Conservation (phyloP, 2,329 filamentous ascomycete genomes). For the Coniochaeta pulveracea region DNA sequence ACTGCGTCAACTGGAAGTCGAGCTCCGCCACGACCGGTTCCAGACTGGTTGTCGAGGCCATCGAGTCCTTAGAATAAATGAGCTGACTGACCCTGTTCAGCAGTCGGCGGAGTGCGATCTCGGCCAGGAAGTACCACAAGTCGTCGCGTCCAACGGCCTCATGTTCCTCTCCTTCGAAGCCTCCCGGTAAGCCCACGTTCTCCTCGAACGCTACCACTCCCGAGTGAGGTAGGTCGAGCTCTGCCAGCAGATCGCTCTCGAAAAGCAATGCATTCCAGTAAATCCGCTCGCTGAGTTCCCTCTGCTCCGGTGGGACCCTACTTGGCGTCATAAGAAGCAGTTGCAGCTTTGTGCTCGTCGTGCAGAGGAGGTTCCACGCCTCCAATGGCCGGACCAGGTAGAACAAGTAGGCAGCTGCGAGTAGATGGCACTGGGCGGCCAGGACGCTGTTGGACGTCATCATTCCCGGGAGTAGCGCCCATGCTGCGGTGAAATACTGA, state of each 20-base stretch:
- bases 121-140: slow-evolving; percentile 76
- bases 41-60: slow-evolving; percentile 59
- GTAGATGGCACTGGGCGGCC: slow-evolving; percentile 68
- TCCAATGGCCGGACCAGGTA: slow-evolving; percentile 74
- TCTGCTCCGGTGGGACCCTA: slow-evolving; percentile 57
- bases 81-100: slow-evolving; percentile 71
- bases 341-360: slow-evolving; percentile 72
- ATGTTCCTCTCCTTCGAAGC: slow-evolving; percentile 61
- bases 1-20: slow-evolving; percentile 73
- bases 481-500: slow-evolving; percentile 71
- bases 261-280: slow-evolving; percentile 80
- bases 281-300: slow-evolving; percentile 64
- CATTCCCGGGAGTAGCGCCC: slow-evolving; percentile 64
- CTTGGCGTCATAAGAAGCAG: slow-evolving; percentile 64
- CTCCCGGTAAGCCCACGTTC: slow-evolving; percentile 64
- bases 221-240: slow-evolving; percentile 71
- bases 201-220: slow-evolving; percentile 77
- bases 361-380: slow-evolving; percentile 71
- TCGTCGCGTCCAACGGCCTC: slow-evolving; percentile 61
- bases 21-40: slow-evolving; percentile 71
- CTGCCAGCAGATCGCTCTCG: slow-evolving; percentile 69
- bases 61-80: slow-evolving; percentile 65
- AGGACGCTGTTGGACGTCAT: slow-evolving; percentile 73
- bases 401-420: slow-evolving; percentile 73
- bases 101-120: slow-evolving; percentile 67